Conservation (phyloP, 2,329 filamentous ascomycete genomes). For the Xylaria sp. region DNA sequence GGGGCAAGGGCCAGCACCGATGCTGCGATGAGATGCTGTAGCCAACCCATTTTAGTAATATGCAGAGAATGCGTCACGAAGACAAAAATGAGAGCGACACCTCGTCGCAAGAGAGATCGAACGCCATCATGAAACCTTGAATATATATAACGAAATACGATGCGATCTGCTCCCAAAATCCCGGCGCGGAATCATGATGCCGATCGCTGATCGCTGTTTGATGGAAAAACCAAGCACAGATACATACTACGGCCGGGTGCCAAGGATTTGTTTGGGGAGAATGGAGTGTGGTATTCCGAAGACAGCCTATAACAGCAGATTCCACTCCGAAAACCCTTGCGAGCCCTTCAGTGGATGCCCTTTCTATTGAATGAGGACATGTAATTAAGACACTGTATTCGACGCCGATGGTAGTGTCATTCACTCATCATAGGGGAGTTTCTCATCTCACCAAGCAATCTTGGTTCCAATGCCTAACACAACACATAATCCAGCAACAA, state of each 20-base stretch:
- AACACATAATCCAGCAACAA: not conserved
- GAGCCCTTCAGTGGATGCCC: not conserved
- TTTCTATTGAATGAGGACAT: not conserved
- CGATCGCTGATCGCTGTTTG: constrained; percentile 32
- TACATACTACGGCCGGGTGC: constrained; percentile 10
- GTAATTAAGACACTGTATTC: too few relatives aligned
- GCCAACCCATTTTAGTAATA: constrained; percentile 36
- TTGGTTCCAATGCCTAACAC: not conserved
- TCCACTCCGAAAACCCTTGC: constrained; percentile 3
- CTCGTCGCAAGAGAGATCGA: not conserved
- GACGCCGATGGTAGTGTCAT: too few relatives aligned
- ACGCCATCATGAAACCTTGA: constrained; percentile 2
- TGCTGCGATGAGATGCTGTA: constrained; percentile 30
- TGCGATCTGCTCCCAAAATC: not conserved
- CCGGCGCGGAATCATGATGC: not conserved
- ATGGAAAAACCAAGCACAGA: constrained; percentile 32
- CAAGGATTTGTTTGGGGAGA: constrained; percentile 26
- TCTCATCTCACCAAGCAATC: not conserved
- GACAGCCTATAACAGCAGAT: not conserved
- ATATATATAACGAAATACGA: constrained; percentile 12
- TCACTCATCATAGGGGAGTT: not conserved
- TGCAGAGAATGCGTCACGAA: not conserved
- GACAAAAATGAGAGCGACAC: not conserved
- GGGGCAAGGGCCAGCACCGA: constrained; percentile 33
- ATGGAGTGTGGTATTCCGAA: constrained; percentile 38